phyloP scores from a whole-genome alignment of 805 yeast species.

The Danielia reshetovae region DNA sequence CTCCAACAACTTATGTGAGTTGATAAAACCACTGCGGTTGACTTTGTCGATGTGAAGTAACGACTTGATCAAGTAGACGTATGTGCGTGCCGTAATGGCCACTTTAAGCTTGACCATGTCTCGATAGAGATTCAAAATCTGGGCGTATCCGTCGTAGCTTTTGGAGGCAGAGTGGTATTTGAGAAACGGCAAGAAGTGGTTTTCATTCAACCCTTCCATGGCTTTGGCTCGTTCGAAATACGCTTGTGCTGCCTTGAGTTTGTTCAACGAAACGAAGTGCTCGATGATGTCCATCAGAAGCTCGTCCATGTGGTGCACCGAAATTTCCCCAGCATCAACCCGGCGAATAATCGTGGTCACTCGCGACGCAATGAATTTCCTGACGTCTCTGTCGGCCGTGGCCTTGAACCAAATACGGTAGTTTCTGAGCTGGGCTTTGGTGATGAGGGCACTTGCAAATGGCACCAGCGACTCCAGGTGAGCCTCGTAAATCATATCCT shows the following conservation, averaged over 20 bases:
- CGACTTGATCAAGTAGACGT: constrained; percentile 29
- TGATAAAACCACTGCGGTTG: constrained; percentile 24
- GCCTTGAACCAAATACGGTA: constrained; percentile 26
- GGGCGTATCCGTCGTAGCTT: constrained; percentile 18
- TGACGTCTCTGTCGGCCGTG: constrained; percentile 8
- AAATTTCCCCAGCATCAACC: constrained; percentile 3
- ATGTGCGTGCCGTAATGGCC: constrained; percentile 24
- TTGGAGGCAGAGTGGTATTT: constrained; percentile 15
- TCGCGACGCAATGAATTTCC: constrained; percentile 7
- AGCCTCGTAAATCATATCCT: constrained; percentile 26
- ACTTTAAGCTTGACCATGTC: constrained; percentile 29
- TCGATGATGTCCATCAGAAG: constrained; percentile 26
- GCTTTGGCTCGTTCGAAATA: constrained; percentile 17
- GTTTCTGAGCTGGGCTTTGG: constrained; percentile 26
- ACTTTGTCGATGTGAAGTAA: constrained; percentile 22
- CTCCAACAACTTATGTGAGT: constrained; percentile 24
- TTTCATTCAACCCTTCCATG: constrained; percentile 19
- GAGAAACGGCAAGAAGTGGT: constrained; percentile 29
- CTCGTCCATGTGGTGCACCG: constrained; percentile 9
- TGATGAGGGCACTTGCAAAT: constrained; percentile 24
- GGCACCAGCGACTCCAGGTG: constrained; percentile 28
- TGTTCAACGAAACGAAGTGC: constrained; percentile 15
- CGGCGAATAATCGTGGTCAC: constrained; percentile 13
- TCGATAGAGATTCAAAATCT: constrained; percentile 28
- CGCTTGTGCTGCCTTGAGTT: constrained; percentile 18